Base-by-base conservation (phyloP, 2,329 filamentous ascomycete genomes). In the Colletotrichum tofieldiae region DNA sequence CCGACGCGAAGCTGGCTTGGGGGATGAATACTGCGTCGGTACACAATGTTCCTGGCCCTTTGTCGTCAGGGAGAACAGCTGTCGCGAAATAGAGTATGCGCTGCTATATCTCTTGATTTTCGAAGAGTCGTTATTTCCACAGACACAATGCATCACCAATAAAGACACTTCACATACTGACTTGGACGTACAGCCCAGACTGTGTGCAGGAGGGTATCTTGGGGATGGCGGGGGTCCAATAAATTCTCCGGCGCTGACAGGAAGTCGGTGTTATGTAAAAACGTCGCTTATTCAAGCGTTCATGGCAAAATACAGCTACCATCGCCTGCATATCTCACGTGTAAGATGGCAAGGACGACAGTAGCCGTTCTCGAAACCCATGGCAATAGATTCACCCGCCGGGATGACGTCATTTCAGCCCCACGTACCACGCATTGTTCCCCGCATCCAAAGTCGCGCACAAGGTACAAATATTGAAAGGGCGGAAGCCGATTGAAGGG, bases 1-100 rank as follows among this genome's bases (percentile, higher is more conserved):
- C 12, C 2, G 69, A 69, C 45, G 23, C 47, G 32, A 41, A 8
- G 32, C 37, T 72, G 23, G 12, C 64, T 2, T 72, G 69, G 69
- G 47, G 59, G 11, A 39, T 64, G 29, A 45, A 64, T 6, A 43
- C 45, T 14, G 32, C 37, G 7, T 29, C 45, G 12, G 26, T 37
- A 18, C 37, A 60, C 35, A 52, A 49, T 18, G 52, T 52, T 4
- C 37, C 39, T 3, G 35, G 29, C 7, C 43, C 32, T n/a, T 5
- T n/a, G 29, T 9, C 32, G 1, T 61, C 32, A 51, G 7, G 20
- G 18, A 39, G 20, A 18, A 18, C 4, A 3, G 20, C 9, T 32
- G 16, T 20, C 35, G 18, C 29, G 51, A 32, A 4, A 32, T 26
- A 18, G 2, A 8, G 5, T 14, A 26, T 14, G 8, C 11, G 5